Base-by-base conservation (phyloP, 805 yeast species). In the Wickerhamomyces bisporus region DNA sequence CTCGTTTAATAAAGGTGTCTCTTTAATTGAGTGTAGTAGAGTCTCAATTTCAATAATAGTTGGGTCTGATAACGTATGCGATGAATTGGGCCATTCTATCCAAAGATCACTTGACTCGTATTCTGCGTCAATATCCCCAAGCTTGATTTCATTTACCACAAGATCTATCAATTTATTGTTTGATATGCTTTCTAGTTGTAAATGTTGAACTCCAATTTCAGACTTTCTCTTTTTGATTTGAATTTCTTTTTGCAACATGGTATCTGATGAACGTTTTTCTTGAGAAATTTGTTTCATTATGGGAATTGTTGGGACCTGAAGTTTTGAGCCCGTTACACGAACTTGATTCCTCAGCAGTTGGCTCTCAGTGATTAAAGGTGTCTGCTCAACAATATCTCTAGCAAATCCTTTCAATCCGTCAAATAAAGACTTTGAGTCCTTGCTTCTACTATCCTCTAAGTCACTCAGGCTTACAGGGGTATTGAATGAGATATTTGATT, bases 61-160 rank as follows among this genome's bases (percentile, higher is more conserved):
- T 0, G 35, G 33, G 11, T 43, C 45, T 1, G 52, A 44, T 21
- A 61, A 40, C 7, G 52, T 32, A 26, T 45, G 43, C 4, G 42
- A 41, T 2, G 50, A 32, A 27, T 43, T 48, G 7, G 50, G 48
- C 29, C 51, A 43, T 24, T 56, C 59, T 1, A 47, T 32, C 57
- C 59, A 54, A 1, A 48, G 9, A 26, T 53, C 57, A 33, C 48
- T 40, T 1, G 50, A 42, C 15, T 49, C 54, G 36, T 40, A 48
- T 25, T 52, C 57, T 2, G 48, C 39, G 14, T 50, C 52, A 21
- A 57, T 57, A 34, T 64, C 63, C 8, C 44, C 42, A 13, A 60
- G 26, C 0, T 49, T 47, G 16, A 55, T 43, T 25, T 36, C 35
- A 8, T 34, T 28, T 2, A 28, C n/a, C 2, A 56, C 27, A 9